Conservation (phyloP, 139 green algal genomes). For the Chlamydomonas sp. region DNA sequence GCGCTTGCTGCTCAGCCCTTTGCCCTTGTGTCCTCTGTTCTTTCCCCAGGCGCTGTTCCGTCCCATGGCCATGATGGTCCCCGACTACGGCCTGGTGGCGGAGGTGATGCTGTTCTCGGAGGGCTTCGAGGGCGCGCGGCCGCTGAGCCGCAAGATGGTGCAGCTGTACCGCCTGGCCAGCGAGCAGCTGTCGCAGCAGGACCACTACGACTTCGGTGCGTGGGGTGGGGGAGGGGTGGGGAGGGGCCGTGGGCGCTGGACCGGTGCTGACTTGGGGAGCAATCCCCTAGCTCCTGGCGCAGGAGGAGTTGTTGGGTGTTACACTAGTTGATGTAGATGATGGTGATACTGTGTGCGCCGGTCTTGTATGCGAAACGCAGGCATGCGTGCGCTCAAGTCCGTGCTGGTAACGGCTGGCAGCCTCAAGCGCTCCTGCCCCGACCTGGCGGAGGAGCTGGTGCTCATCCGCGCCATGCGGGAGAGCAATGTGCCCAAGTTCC, state of each 20-base stretch:
- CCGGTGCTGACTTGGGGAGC: too few relatives aligned
- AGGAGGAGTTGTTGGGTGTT: too few relatives aligned
- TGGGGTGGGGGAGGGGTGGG: too few relatives aligned
- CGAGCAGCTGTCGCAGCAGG: slow-evolving; percentile 79
- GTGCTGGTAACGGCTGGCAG: slow-evolving; percentile 84
- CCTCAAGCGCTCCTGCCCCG: slow-evolving; percentile 71
- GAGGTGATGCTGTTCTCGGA: slow-evolving; percentile 87
- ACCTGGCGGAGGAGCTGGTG: slow-evolving; percentile 70
- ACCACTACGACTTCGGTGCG: slow-evolving; percentile 80
- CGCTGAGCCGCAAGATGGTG: slow-evolving; percentile 84
- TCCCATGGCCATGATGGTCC: slow-evolving; percentile 89
- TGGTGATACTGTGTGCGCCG: background rate
- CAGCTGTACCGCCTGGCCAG: slow-evolving; percentile 83
- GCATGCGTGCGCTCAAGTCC: slow-evolving; percentile 87
- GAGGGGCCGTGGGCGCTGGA: too few relatives aligned
- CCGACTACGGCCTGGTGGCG: slow-evolving; percentile 81
- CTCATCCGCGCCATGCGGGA: slow-evolving; percentile 84
- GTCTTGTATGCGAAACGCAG: background rate
- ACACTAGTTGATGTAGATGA: too few relatives aligned
- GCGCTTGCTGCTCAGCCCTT: background rate
- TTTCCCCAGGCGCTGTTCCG: slow-evolving; percentile 77
- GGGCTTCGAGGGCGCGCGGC: slow-evolving; percentile 73
- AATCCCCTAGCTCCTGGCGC: too few relatives aligned
- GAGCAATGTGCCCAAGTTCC: slow-evolving; percentile 86
- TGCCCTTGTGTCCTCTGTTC: background rate